Evolutionary conservation across 2,329 filamentous ascomycete species (phyloP), one percentile per base, ranked within the genome.

Genomic region (Thelonectria rubi): DNA sequence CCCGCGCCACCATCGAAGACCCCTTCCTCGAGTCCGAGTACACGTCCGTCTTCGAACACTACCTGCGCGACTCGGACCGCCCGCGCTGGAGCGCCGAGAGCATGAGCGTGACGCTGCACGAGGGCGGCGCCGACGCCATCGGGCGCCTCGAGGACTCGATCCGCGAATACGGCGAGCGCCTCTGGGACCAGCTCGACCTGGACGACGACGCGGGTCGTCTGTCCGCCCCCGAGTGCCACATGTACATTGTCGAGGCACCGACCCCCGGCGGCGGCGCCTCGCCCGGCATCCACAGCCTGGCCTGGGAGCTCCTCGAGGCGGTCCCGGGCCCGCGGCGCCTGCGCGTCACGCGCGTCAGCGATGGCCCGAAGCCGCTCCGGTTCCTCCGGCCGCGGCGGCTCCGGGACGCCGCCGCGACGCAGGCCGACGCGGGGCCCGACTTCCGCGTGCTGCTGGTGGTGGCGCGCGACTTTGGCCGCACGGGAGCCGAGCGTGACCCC

Each of bases 11-110:
- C 12, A 51, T 60, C 15, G 40, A 39, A 11, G 58, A 60, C 32
- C 58, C 58, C 12, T 60, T 60, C 32, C n/a, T 47, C 46, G 58
- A 60, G 32, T 3, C 45, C 20, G 20, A 60, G 24, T 60, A 60
- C 51, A 26, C 21, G 32, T 24, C 51, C 26, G 26, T 60, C 20
- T 60, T 60, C 24, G 58, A 60, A 21, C 58, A 55, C 51, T 60
- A 60, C 51, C 58, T 60, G 46, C 58, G 52, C 32, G 58, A 60
- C 58, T 60, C 58, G 17, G 58, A 60, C 21, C 58, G 58, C 2
- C 51, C 51, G 6, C 21, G 30, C 55, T 60, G 58, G 58, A 60
- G 39, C 30, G 45, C 58, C 45, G 58, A 60, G 45, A 49, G 39
- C 46, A 60, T 60, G 46, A 55, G 21, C 21, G 51, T 46, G 39